Evolutionary conservation across 768 basidiomycete genomes (phyloP).

Genomic region (Galerina sulciceps): DNA sequence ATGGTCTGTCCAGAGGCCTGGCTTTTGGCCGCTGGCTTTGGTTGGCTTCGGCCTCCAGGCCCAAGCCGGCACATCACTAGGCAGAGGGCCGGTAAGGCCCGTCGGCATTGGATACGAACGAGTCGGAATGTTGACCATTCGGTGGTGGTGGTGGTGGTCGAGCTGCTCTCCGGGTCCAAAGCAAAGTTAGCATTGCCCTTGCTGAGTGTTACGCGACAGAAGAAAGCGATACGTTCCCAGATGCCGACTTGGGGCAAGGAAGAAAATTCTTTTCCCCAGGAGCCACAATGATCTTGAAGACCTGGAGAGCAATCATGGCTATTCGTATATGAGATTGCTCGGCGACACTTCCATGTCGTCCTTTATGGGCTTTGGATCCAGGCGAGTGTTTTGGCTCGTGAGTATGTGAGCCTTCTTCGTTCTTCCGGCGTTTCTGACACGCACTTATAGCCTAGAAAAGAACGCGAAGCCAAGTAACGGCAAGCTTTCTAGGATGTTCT

Average conservation of each 20-base stretch:
- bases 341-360: slow-evolving; percentile 18
- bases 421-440: slow-evolving; percentile 42
- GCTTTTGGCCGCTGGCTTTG: too few species aligned
- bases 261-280: slow-evolving; percentile 68
- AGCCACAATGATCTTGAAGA: slow-evolving; percentile 68
- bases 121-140: slow-evolving; percentile 44
- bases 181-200: slow-evolving; percentile 70
- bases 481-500: slow-evolving; percentile 46
- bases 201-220: slow-evolving; percentile 52
- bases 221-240: slow-evolving; percentile 62
- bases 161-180: slow-evolving; percentile 41
- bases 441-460: slow-evolving; percentile 60
- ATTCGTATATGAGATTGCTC: slow-evolving; percentile 40
- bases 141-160: slow-evolving; percentile 58
- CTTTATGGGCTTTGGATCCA: slow-evolving; percentile 45
- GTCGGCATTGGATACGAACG: too few species aligned
- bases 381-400: slow-evolving; percentile 21
- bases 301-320: slow-evolving; percentile 60
- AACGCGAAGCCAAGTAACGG: slow-evolving; percentile 66
- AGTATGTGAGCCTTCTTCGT: slow-evolving; percentile 16
- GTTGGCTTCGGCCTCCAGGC: too few species aligned
- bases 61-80: too few species aligned
- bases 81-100: too few species aligned
- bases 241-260: slow-evolving; percentile 50
- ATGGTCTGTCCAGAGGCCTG: too few species aligned